Percentiles rank a stretch among this genome's conserved stretches.
Evolutionary conservation across 192 early-diverging fungal genomes (phyloP).

Genomic region (Spinellus fusiger): DNA sequence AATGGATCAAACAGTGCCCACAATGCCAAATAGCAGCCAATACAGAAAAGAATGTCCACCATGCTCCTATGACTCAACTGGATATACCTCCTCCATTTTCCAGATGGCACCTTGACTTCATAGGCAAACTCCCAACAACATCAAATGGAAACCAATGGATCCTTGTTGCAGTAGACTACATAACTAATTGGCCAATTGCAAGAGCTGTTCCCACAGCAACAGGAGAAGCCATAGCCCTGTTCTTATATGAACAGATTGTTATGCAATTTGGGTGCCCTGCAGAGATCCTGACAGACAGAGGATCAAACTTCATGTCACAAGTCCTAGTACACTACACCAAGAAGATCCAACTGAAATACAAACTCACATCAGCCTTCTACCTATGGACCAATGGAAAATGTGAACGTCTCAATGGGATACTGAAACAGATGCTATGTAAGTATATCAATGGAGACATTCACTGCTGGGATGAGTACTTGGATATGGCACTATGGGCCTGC

Average conservation of each 20-base stretch:
- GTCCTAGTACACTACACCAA: conserved; percentile 2
- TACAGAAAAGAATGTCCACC: not conserved
- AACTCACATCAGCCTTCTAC: conserved; percentile 12
- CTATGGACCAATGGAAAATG: conserved; percentile 14
- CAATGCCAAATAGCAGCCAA: not conserved
- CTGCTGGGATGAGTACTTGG: conserved; percentile 13
- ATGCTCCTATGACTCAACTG: conserved; percentile 4
- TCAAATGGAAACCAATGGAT: conserved; percentile 15
- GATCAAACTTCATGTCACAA: conserved; percentile 19
- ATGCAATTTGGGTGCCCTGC: conserved; percentile 14
- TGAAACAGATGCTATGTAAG: conserved; percentile 7
- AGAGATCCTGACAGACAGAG: conserved; percentile 18
- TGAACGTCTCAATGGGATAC: conserved; percentile 8
- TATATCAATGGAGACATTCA: not conserved
- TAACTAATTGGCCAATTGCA: conserved; percentile 26
- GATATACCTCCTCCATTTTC: conserved; percentile 2
- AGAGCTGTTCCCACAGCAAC: conserved; percentile 7
- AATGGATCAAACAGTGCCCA: conserved; percentile 1
- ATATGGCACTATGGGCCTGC: conserved; percentile 4
- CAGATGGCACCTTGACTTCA: conserved; percentile 15
- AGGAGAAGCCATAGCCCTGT: conserved; percentile 8
- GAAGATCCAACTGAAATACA: conserved; percentile 4
- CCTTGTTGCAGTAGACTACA: conserved; percentile 23
- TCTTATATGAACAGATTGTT: conserved; percentile 27
- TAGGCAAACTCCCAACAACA: conserved; percentile 1